These are phyloP conservation scores for Ogataea trehaloabstinens DNA, from an alignment of 805 yeast genomes.

Conservation along the genomic window DNA sequence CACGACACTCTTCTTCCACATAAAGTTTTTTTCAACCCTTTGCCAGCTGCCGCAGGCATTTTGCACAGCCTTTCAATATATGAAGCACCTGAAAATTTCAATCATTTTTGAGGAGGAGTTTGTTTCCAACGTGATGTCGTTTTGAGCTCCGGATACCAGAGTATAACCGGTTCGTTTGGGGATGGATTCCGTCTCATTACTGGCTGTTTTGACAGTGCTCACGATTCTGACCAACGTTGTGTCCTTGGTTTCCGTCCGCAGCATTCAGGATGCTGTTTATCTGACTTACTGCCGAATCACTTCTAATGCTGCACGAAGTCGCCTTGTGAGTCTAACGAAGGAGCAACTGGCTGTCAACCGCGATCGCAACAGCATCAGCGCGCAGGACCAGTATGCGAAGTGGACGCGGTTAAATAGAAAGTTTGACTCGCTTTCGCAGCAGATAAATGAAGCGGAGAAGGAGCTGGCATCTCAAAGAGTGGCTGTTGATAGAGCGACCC, in stretches of 20 bases:
- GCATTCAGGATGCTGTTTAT: not conserved
- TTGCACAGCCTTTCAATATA: too few species aligned
- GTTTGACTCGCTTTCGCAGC: conserved; percentile 53
- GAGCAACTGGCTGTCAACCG: conserved; percentile 48
- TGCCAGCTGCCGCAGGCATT: too few species aligned
- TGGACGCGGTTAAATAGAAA: conserved; percentile 92
- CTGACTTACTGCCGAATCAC: not conserved
- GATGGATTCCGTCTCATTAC: not conserved
- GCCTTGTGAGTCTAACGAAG: conserved; percentile 19
- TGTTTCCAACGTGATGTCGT: too few species aligned
- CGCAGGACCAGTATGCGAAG: conserved; percentile 92
- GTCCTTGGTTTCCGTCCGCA: not conserved
- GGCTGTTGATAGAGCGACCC: conserved; percentile 33
- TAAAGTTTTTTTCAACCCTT: too few species aligned
- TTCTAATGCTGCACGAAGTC: not conserved
- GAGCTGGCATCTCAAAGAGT: conserved; percentile 37
- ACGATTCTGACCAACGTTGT: conserved; percentile 1
- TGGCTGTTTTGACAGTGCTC: not conserved
- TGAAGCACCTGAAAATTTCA: too few species aligned
- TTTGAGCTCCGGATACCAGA: too few species aligned
- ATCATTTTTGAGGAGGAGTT: too few species aligned
- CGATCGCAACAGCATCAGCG: conserved; percentile 61
- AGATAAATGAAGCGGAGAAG: conserved; percentile 44
- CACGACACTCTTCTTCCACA: too few species aligned
- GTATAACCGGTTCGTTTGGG: too few species aligned